Conservation (phyloP, 768 basidiomycete species). For the Phylloporus arenicola region DNA sequence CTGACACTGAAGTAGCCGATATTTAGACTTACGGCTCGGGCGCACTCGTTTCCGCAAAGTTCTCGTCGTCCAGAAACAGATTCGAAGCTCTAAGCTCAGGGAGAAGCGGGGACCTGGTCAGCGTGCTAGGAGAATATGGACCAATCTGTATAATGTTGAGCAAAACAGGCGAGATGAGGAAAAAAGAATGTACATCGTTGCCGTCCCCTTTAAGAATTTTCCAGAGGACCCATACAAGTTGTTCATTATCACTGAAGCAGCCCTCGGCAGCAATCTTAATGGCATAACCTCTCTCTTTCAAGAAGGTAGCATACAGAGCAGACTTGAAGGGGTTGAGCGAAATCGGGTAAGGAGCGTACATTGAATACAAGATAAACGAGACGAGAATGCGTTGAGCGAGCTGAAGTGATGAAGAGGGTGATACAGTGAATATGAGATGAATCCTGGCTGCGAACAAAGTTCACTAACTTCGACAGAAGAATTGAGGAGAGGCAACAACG, state of each 20-base stretch:
- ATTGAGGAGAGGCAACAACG: constrained; percentile 67
- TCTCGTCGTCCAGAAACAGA: constrained; percentile 61
- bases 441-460: constrained; percentile 6
- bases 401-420: constrained; percentile 31
- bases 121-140: constrained; percentile 70
- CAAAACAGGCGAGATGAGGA: not conserved
- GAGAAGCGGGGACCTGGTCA: constrained; percentile 70
- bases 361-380: constrained; percentile 72
- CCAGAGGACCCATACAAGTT: constrained; percentile 83
- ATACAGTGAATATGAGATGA: constrained; percentile 14
- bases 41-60: constrained; percentile 41
- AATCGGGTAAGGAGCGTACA: constrained; percentile 77
- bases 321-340: constrained; percentile 79
- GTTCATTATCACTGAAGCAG: constrained; percentile 59
- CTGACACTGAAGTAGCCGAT: not conserved
- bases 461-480: constrained; percentile 49
- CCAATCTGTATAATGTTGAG: constrained; percentile 52
- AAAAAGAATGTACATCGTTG: constrained; percentile 50
- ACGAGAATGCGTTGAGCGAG: constrained; percentile 71
- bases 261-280: constrained; percentile 42
- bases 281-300: constrained; percentile 62
- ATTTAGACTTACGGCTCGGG: constrained; percentile 40
- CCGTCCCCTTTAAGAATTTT: constrained; percentile 82
- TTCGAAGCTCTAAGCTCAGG: constrained; percentile 70
- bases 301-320: constrained; percentile 60